Evolutionary conservation across 805 yeast species (phyloP), one percentile per base, ranked within the genome.

Genomic region (Kockiozyma suomiensis): DNA sequence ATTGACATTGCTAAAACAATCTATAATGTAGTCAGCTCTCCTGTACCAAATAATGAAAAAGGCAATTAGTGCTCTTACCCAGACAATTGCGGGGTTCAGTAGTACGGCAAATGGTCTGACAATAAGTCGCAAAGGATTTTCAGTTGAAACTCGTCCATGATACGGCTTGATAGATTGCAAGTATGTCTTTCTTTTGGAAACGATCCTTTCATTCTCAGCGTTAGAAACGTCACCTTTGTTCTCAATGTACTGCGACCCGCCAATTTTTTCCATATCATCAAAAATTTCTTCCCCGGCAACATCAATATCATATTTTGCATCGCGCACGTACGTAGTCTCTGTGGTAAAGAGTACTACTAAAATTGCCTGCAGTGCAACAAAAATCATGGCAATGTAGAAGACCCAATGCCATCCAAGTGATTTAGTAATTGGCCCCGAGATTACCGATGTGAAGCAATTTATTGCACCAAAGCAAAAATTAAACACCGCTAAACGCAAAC

Each of bases 391-490:
- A 23, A 50, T 40, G 45, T 50, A 50, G 21, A 50, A 50, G 30
- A 28, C 21, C 25, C 26, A 26, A 3, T 21, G 37, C 79, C 84
- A 84, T 5, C 82, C 81, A 28, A 76, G 72, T 30, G 76, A 78
- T 51, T 79, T 77, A 32, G 78, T 77, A 57, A 84, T 81, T 64
- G 82, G 80, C 7, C 86, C 86, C 12, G 86, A 85, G 50, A 82
- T 75, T 66, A 83, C 74, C 4, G 87, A 86, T 2, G 86, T 86
- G 57, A 82, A 70, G 65, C 74, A 83, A 47, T 82, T 80, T 4
- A 85, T 81, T 7, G 78, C 77, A 35, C 83, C 76, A 19, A 85
- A 75, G 13, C 85, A 81, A 59, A 78, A 71, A 59, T 83, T 83
- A 68, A 83, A 83, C 21, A 82, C 67, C 38, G 78, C 79, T 75